phyloP scores from a whole-genome alignment of 495 filamentous ascomycete species.

The Lepraria neglecta region DNA sequence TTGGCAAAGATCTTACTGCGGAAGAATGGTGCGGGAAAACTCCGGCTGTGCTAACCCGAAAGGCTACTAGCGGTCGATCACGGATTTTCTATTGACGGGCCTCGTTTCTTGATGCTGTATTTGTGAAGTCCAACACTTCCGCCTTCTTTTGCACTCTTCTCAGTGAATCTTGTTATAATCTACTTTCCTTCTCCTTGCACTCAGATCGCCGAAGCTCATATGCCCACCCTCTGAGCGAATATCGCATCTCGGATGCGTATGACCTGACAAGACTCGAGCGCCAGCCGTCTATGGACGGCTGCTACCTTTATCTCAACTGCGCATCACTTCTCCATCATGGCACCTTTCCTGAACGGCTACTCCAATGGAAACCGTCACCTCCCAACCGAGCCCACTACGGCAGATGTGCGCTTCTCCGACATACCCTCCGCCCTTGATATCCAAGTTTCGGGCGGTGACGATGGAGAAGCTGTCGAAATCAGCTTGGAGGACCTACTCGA shows the following conservation, averaged over 20 bases:
- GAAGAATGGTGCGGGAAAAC: background rate
- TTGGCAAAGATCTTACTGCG: too few species aligned
- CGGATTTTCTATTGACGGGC: background rate
- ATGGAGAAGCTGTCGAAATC: conserved; percentile 82
- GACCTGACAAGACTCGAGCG: background rate
- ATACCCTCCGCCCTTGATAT: conserved; percentile 87
- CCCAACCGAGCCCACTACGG: conserved; percentile 23
- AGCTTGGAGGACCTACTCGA: conserved; percentile 84
- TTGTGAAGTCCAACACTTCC: background rate
- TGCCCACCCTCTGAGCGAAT: too few species aligned
- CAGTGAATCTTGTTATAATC: background rate
- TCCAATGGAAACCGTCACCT: conserved; percentile 45
- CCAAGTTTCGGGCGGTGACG: conserved; percentile 70
- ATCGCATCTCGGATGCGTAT: too few species aligned
- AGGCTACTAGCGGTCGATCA: background rate
- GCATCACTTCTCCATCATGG: conserved; percentile 38
- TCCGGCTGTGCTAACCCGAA: background rate
- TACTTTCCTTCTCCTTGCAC: too few species aligned
- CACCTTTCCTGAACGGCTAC: conserved; percentile 48
- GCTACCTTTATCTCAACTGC: conserved; percentile 5
- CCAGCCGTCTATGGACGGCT: background rate
- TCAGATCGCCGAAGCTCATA: too few species aligned
- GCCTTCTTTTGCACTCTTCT: background rate
- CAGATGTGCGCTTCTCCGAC: conserved; percentile 67
- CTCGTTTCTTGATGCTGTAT: background rate